Evolutionary conservation across 2,329 filamentous ascomycete species (phyloP).

Genomic region (Blumeriella jaapii): DNA sequence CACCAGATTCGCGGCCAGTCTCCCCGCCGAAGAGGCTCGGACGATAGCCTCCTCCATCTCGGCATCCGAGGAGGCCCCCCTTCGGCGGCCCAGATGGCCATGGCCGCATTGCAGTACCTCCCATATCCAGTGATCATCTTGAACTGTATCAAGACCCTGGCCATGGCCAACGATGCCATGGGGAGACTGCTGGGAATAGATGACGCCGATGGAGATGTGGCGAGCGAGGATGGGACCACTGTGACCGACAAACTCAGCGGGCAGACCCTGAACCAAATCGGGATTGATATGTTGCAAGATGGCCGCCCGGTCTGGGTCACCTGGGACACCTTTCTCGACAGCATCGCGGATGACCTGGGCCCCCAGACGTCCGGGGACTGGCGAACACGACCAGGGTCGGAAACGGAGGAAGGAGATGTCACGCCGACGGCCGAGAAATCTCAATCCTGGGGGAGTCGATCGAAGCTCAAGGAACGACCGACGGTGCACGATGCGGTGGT

Average conservation of each 20-base stretch:
- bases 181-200: constrained; percentile 54
- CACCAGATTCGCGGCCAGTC: constrained; percentile 12
- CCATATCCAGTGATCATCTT: constrained; percentile 62
- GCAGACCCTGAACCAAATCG: constrained; percentile 56
- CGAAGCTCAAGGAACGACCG: constrained; percentile 25
- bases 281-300: constrained; percentile 62
- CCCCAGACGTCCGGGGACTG: constrained; percentile 6
- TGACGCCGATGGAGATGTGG: constrained; percentile 28
- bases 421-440: constrained; percentile 29
- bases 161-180: constrained; percentile 67
- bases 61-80: constrained; percentile 34
- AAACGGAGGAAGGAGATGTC: constrained; percentile 16
- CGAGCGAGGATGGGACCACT: constrained; percentile 31
- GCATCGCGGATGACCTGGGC: constrained; percentile 28
- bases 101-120: constrained; percentile 61
- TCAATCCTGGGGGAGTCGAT: constrained; percentile 11
- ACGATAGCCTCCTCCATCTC: constrained; percentile 12
- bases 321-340: constrained; percentile 48
- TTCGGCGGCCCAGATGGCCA: constrained; percentile 44
- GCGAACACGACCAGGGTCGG: constrained; percentile 3
- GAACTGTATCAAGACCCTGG: constrained; percentile 55
- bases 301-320: constrained; percentile 47
- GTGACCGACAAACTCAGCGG: constrained; percentile 50
- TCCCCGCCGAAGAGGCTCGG: constrained; percentile 10
- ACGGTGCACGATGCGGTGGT: constrained; percentile 48